A percentile compares a stretch with the other conserved stretches of the same genome.
phyloP scores from a whole-genome alignment of 768 basidiomycete genomes.

The Tulasnella sp. region DNA sequence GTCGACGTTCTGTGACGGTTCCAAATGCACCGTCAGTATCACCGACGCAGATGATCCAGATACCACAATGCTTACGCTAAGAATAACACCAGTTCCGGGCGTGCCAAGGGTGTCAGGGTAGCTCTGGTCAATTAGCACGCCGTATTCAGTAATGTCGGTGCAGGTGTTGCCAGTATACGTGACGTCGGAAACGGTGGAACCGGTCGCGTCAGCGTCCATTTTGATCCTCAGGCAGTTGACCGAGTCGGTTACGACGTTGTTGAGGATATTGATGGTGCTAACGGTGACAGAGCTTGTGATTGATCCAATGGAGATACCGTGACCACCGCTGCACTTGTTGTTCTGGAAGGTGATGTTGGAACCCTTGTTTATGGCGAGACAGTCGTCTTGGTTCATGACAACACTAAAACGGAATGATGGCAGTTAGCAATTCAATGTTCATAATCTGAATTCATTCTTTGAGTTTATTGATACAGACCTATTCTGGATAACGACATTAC shows the following conservation, averaged over 20 bases:
- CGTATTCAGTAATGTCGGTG: slow-evolving; percentile 38
- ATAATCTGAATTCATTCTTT: background rate
- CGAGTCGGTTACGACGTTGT: slow-evolving; percentile 48
- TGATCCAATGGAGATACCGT: slow-evolving; percentile 58
- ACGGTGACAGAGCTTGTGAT: slow-evolving; percentile 39
- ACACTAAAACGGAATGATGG: background rate
- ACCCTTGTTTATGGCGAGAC: slow-evolving; percentile 43
- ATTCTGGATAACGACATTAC: slow-evolving; percentile 18
- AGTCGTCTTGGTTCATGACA: slow-evolving; percentile 41
- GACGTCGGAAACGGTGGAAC: slow-evolving; percentile 20
- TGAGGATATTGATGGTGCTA: slow-evolving; percentile 36
- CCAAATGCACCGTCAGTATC: background rate
- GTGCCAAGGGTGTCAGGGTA: slow-evolving; percentile 44
- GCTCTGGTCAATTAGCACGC: slow-evolving; percentile 55
- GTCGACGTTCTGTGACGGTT: background rate
- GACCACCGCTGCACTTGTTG: slow-evolving; percentile 48
- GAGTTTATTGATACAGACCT: background rate
- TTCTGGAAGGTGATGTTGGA: slow-evolving; percentile 30
- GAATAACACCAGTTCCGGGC: slow-evolving; percentile 44
- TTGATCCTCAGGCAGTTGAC: slow-evolving; percentile 41
- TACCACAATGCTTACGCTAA: slow-evolving; percentile 37
- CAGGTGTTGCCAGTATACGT: slow-evolving; percentile 36
- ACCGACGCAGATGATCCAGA: no score
- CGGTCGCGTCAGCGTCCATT: slow-evolving; percentile 19
- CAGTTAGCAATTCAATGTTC: slow-evolving; percentile 8